These are phyloP conservation scores for Graphilbum sp. DNA, from an alignment of 2,329 filamentous ascomycete genomes.

Conservation along the genomic window DNA sequence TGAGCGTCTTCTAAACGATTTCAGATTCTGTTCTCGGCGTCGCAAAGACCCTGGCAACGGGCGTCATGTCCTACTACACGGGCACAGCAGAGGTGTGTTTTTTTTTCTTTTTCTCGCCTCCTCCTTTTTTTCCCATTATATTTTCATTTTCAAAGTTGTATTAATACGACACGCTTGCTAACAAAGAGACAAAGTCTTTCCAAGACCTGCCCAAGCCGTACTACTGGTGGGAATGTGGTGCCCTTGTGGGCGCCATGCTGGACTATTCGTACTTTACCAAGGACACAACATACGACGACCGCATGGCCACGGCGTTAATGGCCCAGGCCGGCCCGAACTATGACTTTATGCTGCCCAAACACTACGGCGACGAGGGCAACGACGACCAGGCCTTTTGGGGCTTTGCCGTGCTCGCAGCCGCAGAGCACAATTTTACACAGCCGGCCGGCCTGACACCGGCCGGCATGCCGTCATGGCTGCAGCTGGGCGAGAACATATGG, in stretches of 20 bases:
- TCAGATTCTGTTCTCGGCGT: constrained; percentile 38
- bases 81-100: constrained; percentile 28
- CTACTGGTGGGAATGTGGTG: constrained; percentile 53
- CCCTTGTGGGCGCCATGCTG: constrained; percentile 49
- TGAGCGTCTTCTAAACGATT: constrained; percentile 1
- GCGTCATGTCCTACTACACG: constrained; percentile 46
- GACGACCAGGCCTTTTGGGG: constrained; percentile 65
- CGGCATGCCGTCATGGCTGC: constrained; percentile 53
- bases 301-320: constrained; percentile 40
- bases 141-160: no score
- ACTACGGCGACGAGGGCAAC: constrained; percentile 48
- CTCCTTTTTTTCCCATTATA: no score
- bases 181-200: no score
- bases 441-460: constrained; percentile 37
- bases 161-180: no score
- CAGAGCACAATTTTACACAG: constrained; percentile 51
- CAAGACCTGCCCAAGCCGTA: constrained; percentile 49
- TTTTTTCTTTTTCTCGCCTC: no score
- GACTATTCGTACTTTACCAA: constrained; percentile 54
- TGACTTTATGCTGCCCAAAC: constrained; percentile 42
- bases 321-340: constrained; percentile 38
- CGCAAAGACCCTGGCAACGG: constrained; percentile 42
- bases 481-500: constrained; percentile 56
- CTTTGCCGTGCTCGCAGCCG: constrained; percentile 48
- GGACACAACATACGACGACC: constrained; percentile 44